phyloP scores from a whole-genome alignment of 2,329 filamentous ascomycete genomes.

The Hymenoscyphus salicellus region DNA sequence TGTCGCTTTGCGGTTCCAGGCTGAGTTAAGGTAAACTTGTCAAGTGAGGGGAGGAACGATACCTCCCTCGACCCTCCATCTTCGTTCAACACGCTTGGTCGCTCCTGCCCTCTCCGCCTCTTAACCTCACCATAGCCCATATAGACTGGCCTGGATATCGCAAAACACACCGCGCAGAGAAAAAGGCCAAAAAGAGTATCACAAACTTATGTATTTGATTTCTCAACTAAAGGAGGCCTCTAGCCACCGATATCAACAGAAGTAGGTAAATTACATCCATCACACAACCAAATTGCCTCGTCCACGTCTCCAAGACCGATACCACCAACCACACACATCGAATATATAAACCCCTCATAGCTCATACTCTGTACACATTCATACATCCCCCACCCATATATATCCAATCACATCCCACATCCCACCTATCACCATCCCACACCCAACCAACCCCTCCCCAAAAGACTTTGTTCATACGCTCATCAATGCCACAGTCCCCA shows the following conservation, averaged over 20 bases:
- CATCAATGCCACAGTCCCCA: not conserved
- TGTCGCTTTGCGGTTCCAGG: too few relatives aligned
- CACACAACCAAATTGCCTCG: not conserved
- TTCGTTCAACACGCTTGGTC: too few relatives aligned
- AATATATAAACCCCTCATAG: too few relatives aligned
- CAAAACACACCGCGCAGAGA: too few relatives aligned
- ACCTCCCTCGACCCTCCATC: too few relatives aligned
- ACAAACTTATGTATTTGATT: slow-evolving; percentile 3
- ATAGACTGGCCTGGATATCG: too few relatives aligned
- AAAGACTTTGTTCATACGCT: not conserved
- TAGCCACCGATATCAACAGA: not conserved
- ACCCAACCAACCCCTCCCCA: not conserved
- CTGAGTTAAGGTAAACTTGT: too few relatives aligned
- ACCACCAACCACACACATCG: not conserved
- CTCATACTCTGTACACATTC: not conserved
- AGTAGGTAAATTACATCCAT: not conserved
- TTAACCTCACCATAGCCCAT: too few relatives aligned
- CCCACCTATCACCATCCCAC: not conserved
- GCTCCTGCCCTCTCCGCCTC: too few relatives aligned
- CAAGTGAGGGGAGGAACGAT: too few relatives aligned
- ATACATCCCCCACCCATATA: not conserved
- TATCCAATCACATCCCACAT: not conserved
- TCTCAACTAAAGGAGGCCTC: not conserved
- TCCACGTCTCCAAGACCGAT: not conserved
- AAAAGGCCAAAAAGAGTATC: slow-evolving; percentile 12